A percentile compares a stretch with the other conserved stretches of the same genome.
phyloP scores from a whole-genome alignment of 2,329 filamentous ascomycete genomes.

The Fusarium mangiferae region DNA sequence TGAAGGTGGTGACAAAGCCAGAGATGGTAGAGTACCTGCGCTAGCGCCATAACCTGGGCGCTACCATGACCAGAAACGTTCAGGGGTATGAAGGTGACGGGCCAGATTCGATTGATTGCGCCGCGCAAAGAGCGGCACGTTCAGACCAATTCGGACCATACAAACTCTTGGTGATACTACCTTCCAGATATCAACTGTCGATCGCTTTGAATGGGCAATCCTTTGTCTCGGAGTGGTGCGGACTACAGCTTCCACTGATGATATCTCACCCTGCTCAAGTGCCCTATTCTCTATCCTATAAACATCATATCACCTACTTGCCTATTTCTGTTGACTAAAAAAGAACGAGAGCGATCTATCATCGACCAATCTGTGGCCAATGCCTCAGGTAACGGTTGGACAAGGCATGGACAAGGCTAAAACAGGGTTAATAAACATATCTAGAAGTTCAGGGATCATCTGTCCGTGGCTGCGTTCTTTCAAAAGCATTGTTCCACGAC shows the following conservation, averaged over 20 bases:
- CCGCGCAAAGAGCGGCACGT: constrained; percentile 17
- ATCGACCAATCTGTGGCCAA: constrained; percentile 17
- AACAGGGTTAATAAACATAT: neutral
- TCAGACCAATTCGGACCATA: constrained; percentile 5
- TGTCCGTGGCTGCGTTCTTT: neutral
- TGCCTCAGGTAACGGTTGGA: constrained; percentile 23
- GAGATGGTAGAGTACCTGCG: constrained; percentile 30
- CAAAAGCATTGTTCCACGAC: constrained; percentile 4
- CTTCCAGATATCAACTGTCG: constrained; percentile 4
- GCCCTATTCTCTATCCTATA: neutral
- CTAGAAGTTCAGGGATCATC: constrained; percentile 3
- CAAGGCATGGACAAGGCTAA: constrained; percentile 13
- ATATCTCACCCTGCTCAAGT: neutral
- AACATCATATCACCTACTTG: constrained; percentile 7
- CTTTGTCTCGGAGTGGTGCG: neutral
- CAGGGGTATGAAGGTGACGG: constrained; percentile 11
- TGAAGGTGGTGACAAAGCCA: constrained; percentile 34
- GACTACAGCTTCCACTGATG: neutral
- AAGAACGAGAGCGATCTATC: neutral
- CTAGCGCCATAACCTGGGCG: constrained; percentile 25
- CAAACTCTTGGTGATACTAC: constrained; percentile 8
- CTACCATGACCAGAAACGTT: constrained; percentile 14
- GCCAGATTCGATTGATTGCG: constrained; percentile 13
- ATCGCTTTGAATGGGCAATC: neutral
- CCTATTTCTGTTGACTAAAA: neutral